Conservation (phyloP, 305 asterid genomes). For the Solanum aculeatissimum region DNA sequence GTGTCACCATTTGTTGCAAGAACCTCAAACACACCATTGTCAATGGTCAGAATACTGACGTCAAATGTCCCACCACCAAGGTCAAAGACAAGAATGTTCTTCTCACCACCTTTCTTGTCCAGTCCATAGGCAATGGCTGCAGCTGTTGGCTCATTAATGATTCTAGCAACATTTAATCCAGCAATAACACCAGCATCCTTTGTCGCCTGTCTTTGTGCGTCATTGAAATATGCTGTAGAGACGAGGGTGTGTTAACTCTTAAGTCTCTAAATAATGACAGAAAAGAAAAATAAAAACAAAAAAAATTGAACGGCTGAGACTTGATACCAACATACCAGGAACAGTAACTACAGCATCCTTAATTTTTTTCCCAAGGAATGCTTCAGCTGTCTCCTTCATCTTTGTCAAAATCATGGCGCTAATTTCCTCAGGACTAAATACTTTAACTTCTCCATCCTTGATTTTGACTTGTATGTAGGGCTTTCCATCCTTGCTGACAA, state of each 20-base stretch:
- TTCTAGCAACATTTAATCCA: conserved; percentile 36
- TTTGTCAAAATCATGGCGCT: conserved; percentile 37
- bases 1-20: conserved; percentile 49
- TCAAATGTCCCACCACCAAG: conserved; percentile 53
- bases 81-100: conserved; percentile 42
- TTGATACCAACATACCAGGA: conserved; percentile 20
- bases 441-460: conserved; percentile 30
- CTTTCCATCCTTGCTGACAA: conserved; percentile 40
- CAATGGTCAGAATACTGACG: conserved; percentile 37
- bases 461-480: conserved; percentile 38
- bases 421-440: conserved; percentile 43
- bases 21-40: conserved; percentile 40
- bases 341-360: conserved; percentile 43
- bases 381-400: conserved; percentile 46
- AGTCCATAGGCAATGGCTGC: conserved; percentile 44
- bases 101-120: conserved; percentile 39
- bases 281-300: background rate
- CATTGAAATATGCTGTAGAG: conserved; percentile 39
- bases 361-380: conserved; percentile 37
- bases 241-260: background rate
- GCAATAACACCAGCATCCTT: conserved; percentile 38
- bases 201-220: conserved; percentile 46
- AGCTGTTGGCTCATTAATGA: conserved; percentile 39
- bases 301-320: background rate
- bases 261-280: background rate